Evolutionary conservation across 179 eudicot species (phyloP), one percentile per base, ranked within the genome.

Genomic region (Corrigiola litoralis): DNA sequence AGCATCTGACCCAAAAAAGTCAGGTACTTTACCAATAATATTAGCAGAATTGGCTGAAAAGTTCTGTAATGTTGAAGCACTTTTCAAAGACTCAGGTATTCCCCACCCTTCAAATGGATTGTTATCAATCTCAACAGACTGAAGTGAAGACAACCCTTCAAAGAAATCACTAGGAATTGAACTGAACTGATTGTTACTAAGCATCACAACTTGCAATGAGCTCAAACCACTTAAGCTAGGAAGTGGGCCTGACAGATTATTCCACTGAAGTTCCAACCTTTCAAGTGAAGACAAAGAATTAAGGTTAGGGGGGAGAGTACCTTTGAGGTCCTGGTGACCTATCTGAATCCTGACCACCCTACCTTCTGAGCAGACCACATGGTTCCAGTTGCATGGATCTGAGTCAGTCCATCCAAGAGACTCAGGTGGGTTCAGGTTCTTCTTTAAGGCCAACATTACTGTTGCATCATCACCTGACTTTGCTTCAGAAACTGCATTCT

Each of bases 321-420:
- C 96, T 78, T 80, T 51, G 25, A 88, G 82, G 72, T 74, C 72
- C 17, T 74, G 84, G 70, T 77, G 87, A 46, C 95, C 95, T 65
- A 88, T 76, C 71, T 88, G 95, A 68, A 88, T 82, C 77, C 87
- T 75, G 62, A 81, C 84, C 40, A 88, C 87, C 71, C 82, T 83
- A 4, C 46, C 79, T 9, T 58, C 73, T 2, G 82, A 70, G 66
- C 95, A 88, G 37, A 1, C 60, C 36, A 88, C 85, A 33, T 67
- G 84, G 41, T 0, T 33, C 94, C 94, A 87, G n/a, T 82, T 82
- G 60, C 94, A 87, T 4, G 89, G 94, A 65, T 87, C 94, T 23
- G 87, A 80, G 84, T 71, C 86, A 37, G 75, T 45, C 94, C 94
- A 87, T 4, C 74, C 82, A 28, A 84, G 76, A 0, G 49, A 60